phyloP scores from a whole-genome alignment of 164 flowering plant species.

The Nymphaea colorata region DNA sequence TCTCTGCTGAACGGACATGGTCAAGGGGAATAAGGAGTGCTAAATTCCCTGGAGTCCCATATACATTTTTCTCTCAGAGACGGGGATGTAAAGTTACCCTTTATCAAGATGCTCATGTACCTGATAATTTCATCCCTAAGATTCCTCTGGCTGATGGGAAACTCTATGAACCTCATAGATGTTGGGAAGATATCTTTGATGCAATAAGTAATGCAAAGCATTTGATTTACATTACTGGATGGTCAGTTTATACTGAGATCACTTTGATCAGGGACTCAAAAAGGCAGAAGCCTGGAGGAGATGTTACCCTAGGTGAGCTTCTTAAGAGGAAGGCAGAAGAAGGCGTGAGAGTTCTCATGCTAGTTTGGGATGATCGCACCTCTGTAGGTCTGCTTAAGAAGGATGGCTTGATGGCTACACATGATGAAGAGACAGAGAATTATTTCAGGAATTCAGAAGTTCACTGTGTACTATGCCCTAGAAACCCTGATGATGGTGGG shows the following conservation, averaged over 20 bases:
- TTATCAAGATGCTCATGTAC: constrained; percentile 71
- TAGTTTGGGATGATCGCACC: constrained; percentile 80
- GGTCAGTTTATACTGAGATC: constrained; percentile 68
- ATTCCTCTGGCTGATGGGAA: constrained; percentile 44
- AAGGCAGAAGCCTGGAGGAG: constrained; percentile 49
- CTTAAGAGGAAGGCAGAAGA: constrained; percentile 70
- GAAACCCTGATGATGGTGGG: constrained; percentile 56
- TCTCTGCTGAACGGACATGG: constrained; percentile 33
- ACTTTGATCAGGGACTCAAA: constrained; percentile 46
- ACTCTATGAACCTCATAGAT: constrained; percentile 46
- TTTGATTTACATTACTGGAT: constrained; percentile 65
- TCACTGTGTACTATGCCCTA: constrained; percentile 58
- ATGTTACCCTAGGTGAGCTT: constrained; percentile 53
- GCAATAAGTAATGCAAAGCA: constrained; percentile 61
- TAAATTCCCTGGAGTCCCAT: constrained; percentile 57
- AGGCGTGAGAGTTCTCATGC: constrained; percentile 74
- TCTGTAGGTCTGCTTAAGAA: constrained; percentile 41
- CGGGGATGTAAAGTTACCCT: constrained; percentile 49
- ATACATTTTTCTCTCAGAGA: constrained; percentile 56
- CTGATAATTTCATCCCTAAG: constrained; percentile 40
- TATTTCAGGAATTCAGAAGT: constrained; percentile 45
- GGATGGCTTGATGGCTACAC: constrained; percentile 75
- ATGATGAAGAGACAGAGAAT: constrained; percentile 55
- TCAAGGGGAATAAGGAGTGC: constrained; percentile 37
- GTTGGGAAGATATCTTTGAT: constrained; percentile 77